These are phyloP conservation scores for Endoconidiophora laricicola DNA, from an alignment of 2,329 filamentous ascomycete genomes.

Conservation along the genomic window DNA sequence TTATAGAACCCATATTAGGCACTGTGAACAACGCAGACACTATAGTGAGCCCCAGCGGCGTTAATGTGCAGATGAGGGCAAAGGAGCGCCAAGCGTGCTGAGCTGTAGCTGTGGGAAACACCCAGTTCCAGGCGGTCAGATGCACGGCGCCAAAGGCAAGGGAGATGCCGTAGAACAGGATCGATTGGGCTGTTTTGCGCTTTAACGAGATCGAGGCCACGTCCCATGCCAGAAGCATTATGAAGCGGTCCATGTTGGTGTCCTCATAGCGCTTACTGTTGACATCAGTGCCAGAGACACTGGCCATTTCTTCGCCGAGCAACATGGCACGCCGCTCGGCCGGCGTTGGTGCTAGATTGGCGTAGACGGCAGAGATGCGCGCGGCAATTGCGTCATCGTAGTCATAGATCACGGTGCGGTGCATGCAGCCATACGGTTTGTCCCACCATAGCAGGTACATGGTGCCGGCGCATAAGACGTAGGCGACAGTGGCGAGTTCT, in stretches of 20 bases:
- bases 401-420: slow-evolving; percentile 3
- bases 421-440: slow-evolving; percentile 17
- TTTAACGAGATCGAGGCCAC: background rate
- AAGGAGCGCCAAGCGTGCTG: background rate
- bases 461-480: slow-evolving; percentile 20
- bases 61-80: background rate
- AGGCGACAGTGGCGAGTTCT: slow-evolving; percentile 21
- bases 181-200: background rate
- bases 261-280: background rate
- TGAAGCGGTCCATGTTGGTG: background rate
- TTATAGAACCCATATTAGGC: background rate
- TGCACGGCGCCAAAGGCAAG: background rate
- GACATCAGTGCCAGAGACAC: background rate
- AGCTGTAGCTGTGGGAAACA: background rate
- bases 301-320: too few species aligned
- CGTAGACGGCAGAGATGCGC: background rate
- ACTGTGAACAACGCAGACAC: background rate
- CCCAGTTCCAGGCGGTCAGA: background rate
- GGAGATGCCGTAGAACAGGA: background rate
- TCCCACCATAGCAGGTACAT: slow-evolving; percentile 21
- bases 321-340: too few species aligned
- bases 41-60: background rate
- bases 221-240: background rate
- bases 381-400: background rate
- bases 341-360: background rate